Evolutionary conservation across 306 rosid species (phyloP).

Genomic region (Cercis canadensis): DNA sequence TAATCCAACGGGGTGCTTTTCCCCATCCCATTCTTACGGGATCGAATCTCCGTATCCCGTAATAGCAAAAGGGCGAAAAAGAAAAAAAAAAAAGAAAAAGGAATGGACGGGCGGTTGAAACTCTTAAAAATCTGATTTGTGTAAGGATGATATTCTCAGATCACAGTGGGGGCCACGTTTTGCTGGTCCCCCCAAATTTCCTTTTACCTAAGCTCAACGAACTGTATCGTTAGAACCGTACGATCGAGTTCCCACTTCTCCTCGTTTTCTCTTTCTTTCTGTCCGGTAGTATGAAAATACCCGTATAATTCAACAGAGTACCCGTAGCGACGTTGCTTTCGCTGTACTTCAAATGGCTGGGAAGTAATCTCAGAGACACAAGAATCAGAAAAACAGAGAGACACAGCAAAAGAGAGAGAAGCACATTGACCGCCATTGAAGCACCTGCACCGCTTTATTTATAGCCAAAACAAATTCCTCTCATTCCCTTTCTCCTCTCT

Average conservation of each 20-base stretch:
- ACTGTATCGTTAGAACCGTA: slow-evolving; percentile 52
- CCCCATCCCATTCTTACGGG: background rate
- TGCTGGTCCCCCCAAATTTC: slow-evolving; percentile 47
- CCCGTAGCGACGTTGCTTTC: slow-evolving; percentile 69
- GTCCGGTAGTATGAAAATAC: background rate
- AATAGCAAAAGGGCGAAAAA: background rate
- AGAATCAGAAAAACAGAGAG: slow-evolving; percentile 41
- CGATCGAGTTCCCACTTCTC: background rate
- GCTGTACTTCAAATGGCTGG: slow-evolving; percentile 64
- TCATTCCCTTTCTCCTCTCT: background rate
- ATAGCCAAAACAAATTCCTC: background rate
- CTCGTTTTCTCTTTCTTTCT: background rate
- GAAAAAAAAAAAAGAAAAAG: background rate
- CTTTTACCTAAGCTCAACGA: slow-evolving; percentile 29
- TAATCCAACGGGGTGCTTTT: slow-evolving; percentile 33
- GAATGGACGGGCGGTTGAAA: slow-evolving; percentile 5
- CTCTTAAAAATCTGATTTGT: background rate
- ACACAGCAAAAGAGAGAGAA: slow-evolving; percentile 20
- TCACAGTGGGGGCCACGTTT: slow-evolving; percentile 12
- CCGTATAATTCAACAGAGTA: slow-evolving; percentile 46
- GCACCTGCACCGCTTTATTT: slow-evolving; percentile 32
- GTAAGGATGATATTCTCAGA: background rate
- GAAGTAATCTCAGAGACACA: slow-evolving; percentile 47
- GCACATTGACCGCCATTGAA: slow-evolving; percentile 71
- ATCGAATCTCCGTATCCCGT: slow-evolving; percentile 27